Base-by-base conservation (phyloP, 108 stramenopile genomes). In the Nitzschia sp. region DNA sequence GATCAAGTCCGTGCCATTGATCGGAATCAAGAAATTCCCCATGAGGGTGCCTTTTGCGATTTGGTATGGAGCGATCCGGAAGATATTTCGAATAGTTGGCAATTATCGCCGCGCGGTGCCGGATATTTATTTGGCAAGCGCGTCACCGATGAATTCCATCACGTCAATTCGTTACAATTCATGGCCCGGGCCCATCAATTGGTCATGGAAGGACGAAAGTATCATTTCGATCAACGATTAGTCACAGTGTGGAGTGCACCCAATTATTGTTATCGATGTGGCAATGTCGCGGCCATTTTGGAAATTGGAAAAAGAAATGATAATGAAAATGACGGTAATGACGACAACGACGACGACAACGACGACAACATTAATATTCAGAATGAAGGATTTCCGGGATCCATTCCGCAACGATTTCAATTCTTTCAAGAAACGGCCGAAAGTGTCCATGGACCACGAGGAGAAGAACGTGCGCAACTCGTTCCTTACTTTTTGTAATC, bases 31-130 rank as follows among this genome's bases (percentile, higher is more conserved):
- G 99, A 99, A 83, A 97, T 99, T 15, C 99, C 99, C 13, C 99
- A 99, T 69, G 99, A 99, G 66, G 99, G 99, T 19, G 95, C 98
- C 47, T 97, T 99, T 92, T 98, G 97, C 72, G 99, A 99, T 85
- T 82, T 99, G 56, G 90, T 99, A 5, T 99, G 99, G 99, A 71
- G 89, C 81, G 99, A 99, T 74, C 99, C 99, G 2, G 99, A 99
- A 72, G 99, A 99, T 60, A 85, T 97, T 61, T 82, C 58, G 56
- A 81, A 67, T 23, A 65, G 75, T 21, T 84, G 86, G 86, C 76
- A 79, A 64, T 50, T 86, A 29, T 78, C 76, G 16, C 95, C 95
- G 1, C 76, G 97, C 22, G 97, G 97, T 3, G 97, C 97, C 2
- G 97, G 97, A 19, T 97, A 93, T 79, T 60, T 95, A 17, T 97